Percentiles rank a stretch among this genome's conserved stretches.
These are phyloP conservation scores for Magnusiomyces tetraspermus DNA, from an alignment of 1,139 yeast species.

Conservation along the genomic window DNA sequence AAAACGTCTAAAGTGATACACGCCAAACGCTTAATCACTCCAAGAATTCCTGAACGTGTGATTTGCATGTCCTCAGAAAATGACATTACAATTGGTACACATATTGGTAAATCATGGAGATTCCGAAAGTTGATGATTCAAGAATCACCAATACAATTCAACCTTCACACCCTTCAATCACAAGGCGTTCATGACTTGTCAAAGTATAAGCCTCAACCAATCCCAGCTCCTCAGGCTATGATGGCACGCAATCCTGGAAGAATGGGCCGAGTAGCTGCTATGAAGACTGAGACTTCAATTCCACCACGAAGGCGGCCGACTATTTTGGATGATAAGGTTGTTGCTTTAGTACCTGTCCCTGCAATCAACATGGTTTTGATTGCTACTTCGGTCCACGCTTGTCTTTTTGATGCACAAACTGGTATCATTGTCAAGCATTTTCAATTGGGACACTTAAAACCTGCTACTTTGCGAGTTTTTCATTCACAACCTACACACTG, in stretches of 20 bases:
- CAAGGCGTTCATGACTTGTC: conserved; percentile 15
- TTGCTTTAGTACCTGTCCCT: conserved; percentile 23
- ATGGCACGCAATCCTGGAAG: conserved; percentile 12
- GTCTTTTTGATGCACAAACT: conserved; percentile 62
- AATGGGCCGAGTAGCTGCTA: conserved; percentile 7
- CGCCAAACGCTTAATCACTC: conserved; percentile 52
- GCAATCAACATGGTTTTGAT: conserved; percentile 27
- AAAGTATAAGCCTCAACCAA: conserved; percentile 14
- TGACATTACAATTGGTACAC: conserved; percentile 52
- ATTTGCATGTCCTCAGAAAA: conserved; percentile 47
- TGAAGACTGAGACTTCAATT: neutral
- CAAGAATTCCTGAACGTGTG: conserved; percentile 65
- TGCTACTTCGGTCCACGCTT: conserved; percentile 21
- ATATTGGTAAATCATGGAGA: conserved; percentile 58
- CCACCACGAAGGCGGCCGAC: conserved; percentile 9
- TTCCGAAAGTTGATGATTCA: conserved; percentile 43
- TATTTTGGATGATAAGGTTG: conserved; percentile 15
- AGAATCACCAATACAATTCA: conserved; percentile 23
- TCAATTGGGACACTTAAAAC: conserved; percentile 53
- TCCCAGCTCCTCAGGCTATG: conserved; percentile 16
- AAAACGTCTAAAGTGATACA: conserved; percentile 33
- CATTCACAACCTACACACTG: conserved; percentile 85
- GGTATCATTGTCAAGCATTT: conserved; percentile 53
- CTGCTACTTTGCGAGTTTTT: conserved; percentile 53
- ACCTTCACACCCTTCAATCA: conserved; percentile 10